These are phyloP conservation scores for Carex parvula DNA, from an alignment of 176 grass and related monocot species.

Conservation along the genomic window DNA sequence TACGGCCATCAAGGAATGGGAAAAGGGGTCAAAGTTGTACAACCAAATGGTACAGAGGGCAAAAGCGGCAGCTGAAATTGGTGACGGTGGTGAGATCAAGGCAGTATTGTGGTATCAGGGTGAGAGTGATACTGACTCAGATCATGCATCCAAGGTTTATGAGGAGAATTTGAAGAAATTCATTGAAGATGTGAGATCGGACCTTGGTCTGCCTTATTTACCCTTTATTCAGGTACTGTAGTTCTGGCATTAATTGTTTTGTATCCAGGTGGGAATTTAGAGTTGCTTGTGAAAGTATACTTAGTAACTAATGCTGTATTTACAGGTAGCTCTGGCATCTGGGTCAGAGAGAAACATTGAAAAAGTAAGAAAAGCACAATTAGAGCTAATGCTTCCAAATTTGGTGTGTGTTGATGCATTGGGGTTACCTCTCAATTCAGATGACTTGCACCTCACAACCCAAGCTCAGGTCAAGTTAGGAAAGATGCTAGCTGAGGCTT, in stretches of 20 bases:
- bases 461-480: conserved; percentile 83
- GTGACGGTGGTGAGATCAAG: conserved; percentile 52
- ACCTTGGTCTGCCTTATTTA: conserved; percentile 53
- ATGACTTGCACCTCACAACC: conserved; percentile 69
- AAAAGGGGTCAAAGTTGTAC: conserved; percentile 55
- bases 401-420: conserved; percentile 76
- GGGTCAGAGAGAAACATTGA: conserved; percentile 62
- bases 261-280: neutral
- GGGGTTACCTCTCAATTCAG: conserved; percentile 58
- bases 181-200: conserved; percentile 52
- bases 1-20: conserved; percentile 76
- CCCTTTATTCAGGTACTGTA: conserved; percentile 81
- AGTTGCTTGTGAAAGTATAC: neutral
- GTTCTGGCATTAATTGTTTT: neutral
- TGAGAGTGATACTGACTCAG: conserved; percentile 64
- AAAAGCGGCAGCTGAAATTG: conserved; percentile 30
- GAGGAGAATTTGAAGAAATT: conserved; percentile 49
- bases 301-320: conserved; percentile 16
- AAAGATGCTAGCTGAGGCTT: conserved; percentile 68
- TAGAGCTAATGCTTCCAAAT: conserved; percentile 56
- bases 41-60: conserved; percentile 62
- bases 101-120: conserved; percentile 94
- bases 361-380: conserved; percentile 65
- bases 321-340: conserved; percentile 83
- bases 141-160: conserved; percentile 39